Conservation (phyloP, 2,329 filamentous ascomycete species). For the Blumeriella jaapii region DNA sequence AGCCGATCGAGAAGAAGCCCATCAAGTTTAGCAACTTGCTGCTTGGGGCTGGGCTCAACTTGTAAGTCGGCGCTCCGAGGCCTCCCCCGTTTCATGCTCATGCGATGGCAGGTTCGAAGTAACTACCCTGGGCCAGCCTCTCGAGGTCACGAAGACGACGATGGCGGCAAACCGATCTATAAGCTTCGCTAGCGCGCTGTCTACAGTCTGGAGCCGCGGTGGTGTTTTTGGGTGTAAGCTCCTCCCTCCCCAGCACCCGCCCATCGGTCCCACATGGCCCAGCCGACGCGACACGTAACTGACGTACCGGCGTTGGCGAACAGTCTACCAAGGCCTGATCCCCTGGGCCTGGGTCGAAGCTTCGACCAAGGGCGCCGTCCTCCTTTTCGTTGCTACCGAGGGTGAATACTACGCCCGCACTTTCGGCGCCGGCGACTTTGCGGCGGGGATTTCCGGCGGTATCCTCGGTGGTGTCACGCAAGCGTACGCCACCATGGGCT, state of each 20-base stretch:
- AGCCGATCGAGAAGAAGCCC: conserved; percentile 84
- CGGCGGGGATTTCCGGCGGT: conserved; percentile 79
- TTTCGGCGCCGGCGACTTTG: conserved; percentile 76
- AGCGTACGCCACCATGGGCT: conserved; percentile 98
- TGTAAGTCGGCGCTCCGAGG: conserved; percentile 13
- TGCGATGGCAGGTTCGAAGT: conserved; percentile 30
- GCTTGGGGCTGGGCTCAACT: conserved; percentile 31
- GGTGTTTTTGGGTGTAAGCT: conserved; percentile 85
- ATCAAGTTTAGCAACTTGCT: conserved; percentile 99
- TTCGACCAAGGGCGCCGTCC: conserved; percentile 96
- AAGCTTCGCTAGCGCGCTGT: conserved; percentile 69
- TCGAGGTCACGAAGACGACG: conserved; percentile 99
- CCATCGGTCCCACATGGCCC: too few relatives aligned
- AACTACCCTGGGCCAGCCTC: conserved; percentile 58
- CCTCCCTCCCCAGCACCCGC: not conserved
- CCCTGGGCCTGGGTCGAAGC: conserved; percentile 99
- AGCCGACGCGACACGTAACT: conserved; percentile 4
- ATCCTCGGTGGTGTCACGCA: conserved; percentile 92
- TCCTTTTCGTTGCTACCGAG: conserved; percentile 97
- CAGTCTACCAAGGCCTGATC: conserved; percentile 99
- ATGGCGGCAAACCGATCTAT: conserved; percentile 96
- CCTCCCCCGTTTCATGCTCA: conserved; percentile 1
- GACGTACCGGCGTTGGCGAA: conserved; percentile 18
- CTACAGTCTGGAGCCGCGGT: conserved; percentile 86
- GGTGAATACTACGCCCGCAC: conserved; percentile 88